A percentile compares a stretch with the other conserved stretches of the same genome.
phyloP scores from a whole-genome alignment of 228 moss, liverwort and hornwort species.

The Sphagnum magellanicum region DNA sequence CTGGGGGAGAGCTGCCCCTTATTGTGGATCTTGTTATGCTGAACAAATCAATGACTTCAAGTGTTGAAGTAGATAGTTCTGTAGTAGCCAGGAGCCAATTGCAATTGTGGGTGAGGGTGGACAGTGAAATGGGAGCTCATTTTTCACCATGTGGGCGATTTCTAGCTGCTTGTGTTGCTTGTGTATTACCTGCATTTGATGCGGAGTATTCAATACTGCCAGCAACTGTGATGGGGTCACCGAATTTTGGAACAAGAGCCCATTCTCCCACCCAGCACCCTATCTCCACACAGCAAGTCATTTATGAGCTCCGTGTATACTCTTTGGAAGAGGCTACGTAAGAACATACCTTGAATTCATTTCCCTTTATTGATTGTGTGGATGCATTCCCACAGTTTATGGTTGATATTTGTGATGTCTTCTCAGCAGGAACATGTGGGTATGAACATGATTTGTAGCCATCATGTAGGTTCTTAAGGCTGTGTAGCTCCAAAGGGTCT shows the following conservation, averaged over 20 bases:
- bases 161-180: constrained; percentile 96
- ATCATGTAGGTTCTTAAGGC: too few relatives aligned
- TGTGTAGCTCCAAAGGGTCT: too few relatives aligned
- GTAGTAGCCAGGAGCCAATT: not conserved
- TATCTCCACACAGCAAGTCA: constrained; percentile 86
- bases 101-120: not conserved
- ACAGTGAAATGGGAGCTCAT: constrained; percentile 99
- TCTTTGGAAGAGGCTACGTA: constrained; percentile 99
- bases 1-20: not conserved
- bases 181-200: constrained; percentile 77
- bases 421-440: too few relatives aligned
- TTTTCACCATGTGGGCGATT: constrained; percentile 99
- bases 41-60: too few relatives aligned
- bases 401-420: too few relatives aligned
- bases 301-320: constrained; percentile 97
- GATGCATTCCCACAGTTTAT: too few relatives aligned
- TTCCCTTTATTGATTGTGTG: too few relatives aligned
- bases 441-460: too few relatives aligned
- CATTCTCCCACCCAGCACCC: constrained; percentile 99
- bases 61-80: not conserved
- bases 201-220: constrained; percentile 51
- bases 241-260: constrained; percentile 68
- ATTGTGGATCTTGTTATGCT: too few relatives aligned
- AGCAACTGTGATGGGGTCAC: constrained; percentile 65
- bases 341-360: constrained; percentile 7